Evolutionary conservation across 192 early-diverging fungal genomes (phyloP).

Genomic region (Physocladia obscura): DNA sequence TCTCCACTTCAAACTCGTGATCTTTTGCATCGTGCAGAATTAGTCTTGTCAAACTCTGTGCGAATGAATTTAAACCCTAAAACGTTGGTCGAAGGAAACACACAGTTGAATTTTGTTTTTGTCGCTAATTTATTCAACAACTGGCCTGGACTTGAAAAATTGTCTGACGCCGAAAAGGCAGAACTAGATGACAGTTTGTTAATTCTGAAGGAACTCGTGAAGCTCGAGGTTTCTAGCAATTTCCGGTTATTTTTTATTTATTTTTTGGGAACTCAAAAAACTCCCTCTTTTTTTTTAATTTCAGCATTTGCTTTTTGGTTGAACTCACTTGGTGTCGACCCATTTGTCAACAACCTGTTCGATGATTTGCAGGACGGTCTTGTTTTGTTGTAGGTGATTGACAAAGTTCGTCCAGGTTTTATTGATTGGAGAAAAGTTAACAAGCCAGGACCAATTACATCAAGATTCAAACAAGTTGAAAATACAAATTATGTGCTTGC

Average conservation of each 20-base stretch:
- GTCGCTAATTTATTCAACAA: slow-evolving; percentile 98
- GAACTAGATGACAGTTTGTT: slow-evolving; percentile 78
- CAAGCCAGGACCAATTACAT: slow-evolving; percentile 64
- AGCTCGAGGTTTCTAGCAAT: slow-evolving; percentile 79
- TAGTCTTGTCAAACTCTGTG: slow-evolving; percentile 85
- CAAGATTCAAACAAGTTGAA: slow-evolving; percentile 96
- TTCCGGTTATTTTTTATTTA: not conserved
- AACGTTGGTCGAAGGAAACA: slow-evolving; percentile 91
- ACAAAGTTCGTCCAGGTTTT: slow-evolving; percentile 85
- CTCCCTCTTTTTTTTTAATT: too few relatives aligned
- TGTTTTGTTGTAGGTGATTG: slow-evolving; percentile 90
- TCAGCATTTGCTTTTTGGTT: slow-evolving; percentile 94
- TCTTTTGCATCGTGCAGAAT: slow-evolving; percentile 80
- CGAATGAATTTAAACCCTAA: slow-evolving; percentile 87
- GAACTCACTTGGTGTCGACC: slow-evolving; percentile 94
- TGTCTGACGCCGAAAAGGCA: slow-evolving; percentile 85
- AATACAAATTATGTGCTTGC: slow-evolving; percentile 93
- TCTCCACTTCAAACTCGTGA: slow-evolving; percentile 79
- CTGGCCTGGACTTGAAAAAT: slow-evolving; percentile 88
- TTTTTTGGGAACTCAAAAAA: not conserved
- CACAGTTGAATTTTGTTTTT: slow-evolving; percentile 97
- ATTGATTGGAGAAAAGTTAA: slow-evolving; percentile 95
- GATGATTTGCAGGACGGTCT: slow-evolving; percentile 90
- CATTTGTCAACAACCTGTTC: slow-evolving; percentile 97
- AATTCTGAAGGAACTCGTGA: slow-evolving; percentile 81